Percentiles rank a stretch among this genome's conserved stretches.
phyloP scores from a whole-genome alignment of 345 rosid genomes.

The Isatis tinctoria region DNA sequence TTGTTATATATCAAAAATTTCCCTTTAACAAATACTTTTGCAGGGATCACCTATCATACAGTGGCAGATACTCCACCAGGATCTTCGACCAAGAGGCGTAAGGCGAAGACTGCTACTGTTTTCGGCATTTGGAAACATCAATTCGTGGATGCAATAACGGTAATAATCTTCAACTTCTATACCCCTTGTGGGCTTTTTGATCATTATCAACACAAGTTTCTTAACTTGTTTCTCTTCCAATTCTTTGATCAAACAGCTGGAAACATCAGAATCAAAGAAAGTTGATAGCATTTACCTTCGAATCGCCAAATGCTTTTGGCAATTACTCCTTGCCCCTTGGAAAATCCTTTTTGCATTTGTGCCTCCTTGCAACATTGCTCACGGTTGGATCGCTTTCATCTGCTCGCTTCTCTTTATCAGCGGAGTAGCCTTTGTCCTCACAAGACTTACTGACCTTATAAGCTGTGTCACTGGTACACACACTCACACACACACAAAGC shows the following conservation, averaged over 20 bases:
- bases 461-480: conserved; percentile 88
- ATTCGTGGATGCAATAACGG: conserved; percentile 64
- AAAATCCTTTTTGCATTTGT: conserved; percentile 80
- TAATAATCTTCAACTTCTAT: conserved; percentile 25
- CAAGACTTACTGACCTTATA: conserved; percentile 70
- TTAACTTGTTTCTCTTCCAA: conserved; percentile 19
- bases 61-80: conserved; percentile 41
- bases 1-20: neutral
- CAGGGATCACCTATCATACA: conserved; percentile 48
- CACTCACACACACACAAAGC: neutral
- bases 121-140: conserved; percentile 71
- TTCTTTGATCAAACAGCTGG: conserved; percentile 49
- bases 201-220: neutral
- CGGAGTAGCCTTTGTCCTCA: conserved; percentile 74
- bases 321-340: conserved; percentile 67
- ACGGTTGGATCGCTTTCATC: conserved; percentile 89
- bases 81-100: conserved; percentile 34
- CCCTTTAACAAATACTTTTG: conserved; percentile 22
- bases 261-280: conserved; percentile 54
- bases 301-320: conserved; percentile 52
- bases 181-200: neutral
- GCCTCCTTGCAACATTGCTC: conserved; percentile 82
- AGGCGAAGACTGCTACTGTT: conserved; percentile 31
- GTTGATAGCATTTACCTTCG: conserved; percentile 37
- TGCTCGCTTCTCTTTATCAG: conserved; percentile 81